A percentile compares a stretch with the other conserved stretches of the same genome.
phyloP scores from a whole-genome alignment of 768 basidiomycete genomes.

The Pisolithus tinctorius region DNA sequence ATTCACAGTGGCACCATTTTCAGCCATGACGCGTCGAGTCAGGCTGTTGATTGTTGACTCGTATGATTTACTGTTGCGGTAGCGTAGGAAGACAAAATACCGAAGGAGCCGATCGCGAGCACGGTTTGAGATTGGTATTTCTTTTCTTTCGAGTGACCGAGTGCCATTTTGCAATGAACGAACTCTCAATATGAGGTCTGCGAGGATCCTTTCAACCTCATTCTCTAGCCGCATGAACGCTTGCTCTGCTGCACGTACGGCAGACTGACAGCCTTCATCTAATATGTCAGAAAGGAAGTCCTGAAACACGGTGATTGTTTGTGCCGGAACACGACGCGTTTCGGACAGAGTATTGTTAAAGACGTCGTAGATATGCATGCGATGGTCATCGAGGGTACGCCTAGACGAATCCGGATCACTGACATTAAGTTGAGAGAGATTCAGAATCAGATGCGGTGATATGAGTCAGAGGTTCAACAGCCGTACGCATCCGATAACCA shows the following conservation, averaged over 20 bases:
- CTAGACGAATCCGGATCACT: conserved; percentile 25
- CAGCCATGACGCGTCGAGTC: conserved; percentile 20
- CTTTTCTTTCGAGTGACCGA: conserved; percentile 7
- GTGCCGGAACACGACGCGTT: conserved; percentile 32
- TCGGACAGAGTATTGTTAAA: conserved; percentile 46
- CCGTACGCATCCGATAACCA: conserved; percentile 39
- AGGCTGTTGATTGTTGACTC: conserved; percentile 28
- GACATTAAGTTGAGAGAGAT: background rate
- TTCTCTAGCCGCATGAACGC: conserved; percentile 39
- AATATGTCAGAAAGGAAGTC: conserved; percentile 31
- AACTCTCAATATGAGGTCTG: conserved; percentile 27
- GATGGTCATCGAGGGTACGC: conserved; percentile 27
- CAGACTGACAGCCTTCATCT: conserved; percentile 30
- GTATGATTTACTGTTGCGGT: conserved; percentile 47
- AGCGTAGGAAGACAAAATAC: conserved; percentile 52
- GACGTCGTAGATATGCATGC: conserved; percentile 48
- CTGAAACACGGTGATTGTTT: conserved; percentile 33
- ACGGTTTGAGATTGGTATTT: conserved; percentile 16
- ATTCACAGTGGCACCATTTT: conserved; percentile 11
- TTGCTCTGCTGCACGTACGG: conserved; percentile 35
- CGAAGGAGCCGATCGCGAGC: conserved; percentile 36
- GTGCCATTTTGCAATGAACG: conserved; percentile 17
- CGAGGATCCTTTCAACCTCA: conserved; percentile 34
- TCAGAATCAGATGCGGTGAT: background rate
- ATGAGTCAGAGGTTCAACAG: background rate